phyloP scores from a whole-genome alignment of 2,329 filamentous ascomycete species.

The Aspergillus transmontanensis region DNA sequence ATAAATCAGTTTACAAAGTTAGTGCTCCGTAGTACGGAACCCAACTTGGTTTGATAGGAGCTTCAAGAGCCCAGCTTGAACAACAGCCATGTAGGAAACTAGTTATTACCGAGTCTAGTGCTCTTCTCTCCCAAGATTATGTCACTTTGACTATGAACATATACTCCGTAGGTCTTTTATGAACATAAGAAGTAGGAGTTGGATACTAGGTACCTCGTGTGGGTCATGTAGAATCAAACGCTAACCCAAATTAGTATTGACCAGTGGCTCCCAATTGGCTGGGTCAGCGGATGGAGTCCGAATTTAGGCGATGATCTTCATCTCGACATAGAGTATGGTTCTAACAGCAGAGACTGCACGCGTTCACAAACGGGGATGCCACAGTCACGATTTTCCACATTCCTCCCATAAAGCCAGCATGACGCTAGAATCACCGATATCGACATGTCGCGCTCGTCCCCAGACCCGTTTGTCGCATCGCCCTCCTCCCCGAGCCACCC shows the following conservation, averaged over 20 bases:
- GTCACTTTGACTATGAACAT: too few species aligned
- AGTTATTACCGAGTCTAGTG: not conserved
- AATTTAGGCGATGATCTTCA: not conserved
- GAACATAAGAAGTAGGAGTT: not conserved
- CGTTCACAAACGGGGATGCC: not conserved
- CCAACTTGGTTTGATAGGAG: not conserved
- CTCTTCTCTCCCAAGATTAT: not conserved
- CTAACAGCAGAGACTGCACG: not conserved
- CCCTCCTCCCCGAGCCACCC: constrained; percentile 50
- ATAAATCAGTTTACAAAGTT: too few species aligned
- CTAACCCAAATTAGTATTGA: not conserved
- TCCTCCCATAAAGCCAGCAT: constrained; percentile 15
- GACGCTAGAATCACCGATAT: constrained; percentile 10
- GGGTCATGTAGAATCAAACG: not conserved
- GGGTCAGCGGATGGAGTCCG: not conserved
- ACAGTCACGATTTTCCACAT: not conserved
- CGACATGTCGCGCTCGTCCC: constrained; percentile 71
- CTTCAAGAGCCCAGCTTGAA: not conserved
- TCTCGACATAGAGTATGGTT: not conserved
- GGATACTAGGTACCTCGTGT: not conserved
- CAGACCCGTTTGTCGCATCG: constrained; percentile 26
- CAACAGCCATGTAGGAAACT: not conserved
- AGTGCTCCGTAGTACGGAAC: too few species aligned
- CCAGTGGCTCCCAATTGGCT: not conserved
- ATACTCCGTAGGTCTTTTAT: not conserved